Evolutionary conservation across 805 yeast species (phyloP).

Genomic region (Schwanniomyces vanrijiae): DNA sequence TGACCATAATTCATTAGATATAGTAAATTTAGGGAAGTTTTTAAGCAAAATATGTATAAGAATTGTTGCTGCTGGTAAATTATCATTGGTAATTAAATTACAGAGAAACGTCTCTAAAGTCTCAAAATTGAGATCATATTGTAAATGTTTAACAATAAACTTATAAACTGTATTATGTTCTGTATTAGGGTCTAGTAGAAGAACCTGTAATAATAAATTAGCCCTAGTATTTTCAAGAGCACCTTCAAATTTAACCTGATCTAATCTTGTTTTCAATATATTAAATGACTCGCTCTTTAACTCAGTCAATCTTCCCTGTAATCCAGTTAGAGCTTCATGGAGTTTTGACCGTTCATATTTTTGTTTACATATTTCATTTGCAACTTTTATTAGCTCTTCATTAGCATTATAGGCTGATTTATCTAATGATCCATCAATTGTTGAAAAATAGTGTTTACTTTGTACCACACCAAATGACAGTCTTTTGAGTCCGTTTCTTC

Average conservation of each 20-base stretch:
- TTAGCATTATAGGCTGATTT: neutral
- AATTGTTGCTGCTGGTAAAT: conserved; percentile 24
- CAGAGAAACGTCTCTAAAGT: conserved; percentile 23
- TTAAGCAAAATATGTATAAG: conserved; percentile 25
- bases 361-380: neutral
- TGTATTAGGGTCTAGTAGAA: neutral
- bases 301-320: neutral
- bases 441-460: neutral
- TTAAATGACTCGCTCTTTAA: neutral
- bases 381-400: neutral
- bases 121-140: conserved; percentile 7
- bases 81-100: conserved; percentile 16
- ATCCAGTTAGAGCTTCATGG: neutral
- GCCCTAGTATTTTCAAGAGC: neutral
- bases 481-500: neutral
- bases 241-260: neutral
- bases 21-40: conserved; percentile 10
- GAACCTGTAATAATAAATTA: conserved; percentile 1
- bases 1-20: conserved; percentile 39
- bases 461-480: neutral
- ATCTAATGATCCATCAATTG: neutral
- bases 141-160: conserved; percentile 9
- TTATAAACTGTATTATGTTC: conserved; percentile 4
- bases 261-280: neutral
- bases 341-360: neutral